A percentile compares a stretch with the other conserved stretches of the same genome.
Evolutionary conservation across 176 grass and related monocot genomes (phyloP).

Genomic region (Carex littledalei): DNA sequence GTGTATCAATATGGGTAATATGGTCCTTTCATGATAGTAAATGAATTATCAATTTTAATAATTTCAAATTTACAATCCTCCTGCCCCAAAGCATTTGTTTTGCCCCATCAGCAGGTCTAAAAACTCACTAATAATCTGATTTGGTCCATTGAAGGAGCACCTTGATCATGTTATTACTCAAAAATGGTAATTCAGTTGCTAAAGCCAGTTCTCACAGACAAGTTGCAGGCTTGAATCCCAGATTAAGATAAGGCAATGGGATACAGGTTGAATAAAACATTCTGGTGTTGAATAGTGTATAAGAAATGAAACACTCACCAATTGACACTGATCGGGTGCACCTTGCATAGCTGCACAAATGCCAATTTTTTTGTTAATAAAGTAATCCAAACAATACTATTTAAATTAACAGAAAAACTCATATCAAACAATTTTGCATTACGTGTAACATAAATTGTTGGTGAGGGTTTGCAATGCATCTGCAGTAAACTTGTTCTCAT

Average conservation of each 20-base stretch:
- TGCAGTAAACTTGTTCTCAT: slow-evolving; percentile 97
- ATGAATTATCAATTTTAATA: background rate
- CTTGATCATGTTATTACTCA: background rate
- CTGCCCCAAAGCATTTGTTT: background rate
- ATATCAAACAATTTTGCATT: slow-evolving; percentile 17
- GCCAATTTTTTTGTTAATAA: background rate
- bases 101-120: background rate
- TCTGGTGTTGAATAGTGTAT: background rate
- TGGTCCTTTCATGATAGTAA: background rate
- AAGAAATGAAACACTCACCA: slow-evolving; percentile 37
- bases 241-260: background rate
- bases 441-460: slow-evolving; percentile 99
- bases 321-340: slow-evolving; percentile 89
- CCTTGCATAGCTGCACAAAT: slow-evolving; percentile 62
- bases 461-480: slow-evolving; percentile 82
- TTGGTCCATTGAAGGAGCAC: background rate
- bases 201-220: background rate
- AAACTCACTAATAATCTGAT: background rate
- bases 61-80: background rate
- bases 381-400: slow-evolving; percentile 4
- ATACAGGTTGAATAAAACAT: background rate
- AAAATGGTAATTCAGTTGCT: background rate
- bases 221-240: background rate
- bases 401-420: background rate
- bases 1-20: background rate